Percentiles rank a stretch among this genome's conserved stretches.
phyloP scores from a whole-genome alignment of 352 stramenopile genomes.

The Pythium sp. region DNA sequence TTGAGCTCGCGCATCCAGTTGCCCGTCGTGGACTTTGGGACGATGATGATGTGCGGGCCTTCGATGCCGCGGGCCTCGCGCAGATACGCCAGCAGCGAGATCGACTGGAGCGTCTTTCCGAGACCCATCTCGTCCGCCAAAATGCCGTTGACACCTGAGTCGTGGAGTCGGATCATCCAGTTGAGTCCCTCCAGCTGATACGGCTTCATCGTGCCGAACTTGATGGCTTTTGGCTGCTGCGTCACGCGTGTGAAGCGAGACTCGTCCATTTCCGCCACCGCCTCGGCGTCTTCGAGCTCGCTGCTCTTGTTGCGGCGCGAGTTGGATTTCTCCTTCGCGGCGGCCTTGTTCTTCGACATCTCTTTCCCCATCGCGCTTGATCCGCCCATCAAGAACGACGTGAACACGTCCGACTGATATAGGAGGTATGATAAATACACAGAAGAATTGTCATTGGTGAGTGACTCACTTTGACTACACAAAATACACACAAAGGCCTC shows the following conservation, averaged over 20 bases:
- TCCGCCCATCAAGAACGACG: slow-evolving; percentile 84
- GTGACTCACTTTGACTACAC: neutral
- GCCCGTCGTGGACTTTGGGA: slow-evolving; percentile 96
- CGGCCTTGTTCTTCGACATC: slow-evolving; percentile 56
- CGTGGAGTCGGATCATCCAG: slow-evolving; percentile 94
- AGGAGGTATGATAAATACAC: neutral
- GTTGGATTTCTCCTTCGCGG: slow-evolving; percentile 35
- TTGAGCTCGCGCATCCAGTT: slow-evolving; percentile 99
- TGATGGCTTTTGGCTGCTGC: slow-evolving; percentile 79
- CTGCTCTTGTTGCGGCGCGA: slow-evolving; percentile 58
- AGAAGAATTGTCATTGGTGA: neutral
- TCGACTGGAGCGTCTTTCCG: slow-evolving; percentile 97
- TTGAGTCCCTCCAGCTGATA: slow-evolving; percentile 88
- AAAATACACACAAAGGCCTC: neutral
- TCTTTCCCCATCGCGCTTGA: slow-evolving; percentile 74
- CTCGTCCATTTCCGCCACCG: slow-evolving; percentile 76
- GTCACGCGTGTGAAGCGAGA: slow-evolving; percentile 78
- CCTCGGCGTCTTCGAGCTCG: slow-evolving; percentile 69
- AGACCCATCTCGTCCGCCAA: slow-evolving; percentile 89
- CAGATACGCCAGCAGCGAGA: slow-evolving; percentile 96
- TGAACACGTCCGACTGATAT: slow-evolving; percentile 81
- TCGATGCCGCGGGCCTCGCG: slow-evolving; percentile 92
- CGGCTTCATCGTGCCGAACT: slow-evolving; percentile 87
- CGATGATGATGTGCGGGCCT: slow-evolving; percentile 97
- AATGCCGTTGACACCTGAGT: slow-evolving; percentile 84